Base-by-base conservation (phyloP, 805 yeast species). In the Candida glaebosa region DNA sequence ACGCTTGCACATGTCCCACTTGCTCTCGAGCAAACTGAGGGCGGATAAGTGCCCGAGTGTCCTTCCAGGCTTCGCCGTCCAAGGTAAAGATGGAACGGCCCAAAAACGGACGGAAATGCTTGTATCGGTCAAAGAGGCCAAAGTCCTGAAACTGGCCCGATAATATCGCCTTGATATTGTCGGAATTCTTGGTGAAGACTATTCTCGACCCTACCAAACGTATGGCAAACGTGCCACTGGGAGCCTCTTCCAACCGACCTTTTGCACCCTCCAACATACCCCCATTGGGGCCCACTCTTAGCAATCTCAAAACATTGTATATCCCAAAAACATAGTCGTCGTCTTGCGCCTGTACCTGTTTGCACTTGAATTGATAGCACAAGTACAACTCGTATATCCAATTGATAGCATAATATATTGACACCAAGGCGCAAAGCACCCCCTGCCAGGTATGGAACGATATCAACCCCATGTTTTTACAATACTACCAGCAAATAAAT, bases 21-120 rank as follows among this genome's bases (percentile, higher is more conserved):
- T 63, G 66, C 42, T 65, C 70, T 45, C 69, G 57, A 10, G 67
- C 55, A 46, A 65, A 67, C 39, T 63, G 67, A 3, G 72, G 72
- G 43, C 71, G 54, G 41, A 66, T 57, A 52, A 66, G 51, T 6
- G 66, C 59, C 39, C 72, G 49, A 19, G 63, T 56, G 34, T 63
- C 60, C 45, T 65, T 65, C 72, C 71, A 65, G n/a, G 69, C 68
- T 17, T 47, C 53, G 18, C 63, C 61, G 43, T 65, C 71, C 24
- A 65, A 53, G 14, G 71, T 64, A 48, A 66, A 66, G 19, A 66
- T 60, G 3, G 70, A 69, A 41, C 64, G 66, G 3, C 70, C 72
- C 30, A 65, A 52, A 3, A 64, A 49, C 19, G 67, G 67, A 19
- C 49, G 43, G 45, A 63, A 61, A 38, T 54, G 61, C 3, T 53